These are phyloP conservation scores for Hericium alpestre DNA, from an alignment of 768 basidiomycete species.

Conservation along the genomic window DNA sequence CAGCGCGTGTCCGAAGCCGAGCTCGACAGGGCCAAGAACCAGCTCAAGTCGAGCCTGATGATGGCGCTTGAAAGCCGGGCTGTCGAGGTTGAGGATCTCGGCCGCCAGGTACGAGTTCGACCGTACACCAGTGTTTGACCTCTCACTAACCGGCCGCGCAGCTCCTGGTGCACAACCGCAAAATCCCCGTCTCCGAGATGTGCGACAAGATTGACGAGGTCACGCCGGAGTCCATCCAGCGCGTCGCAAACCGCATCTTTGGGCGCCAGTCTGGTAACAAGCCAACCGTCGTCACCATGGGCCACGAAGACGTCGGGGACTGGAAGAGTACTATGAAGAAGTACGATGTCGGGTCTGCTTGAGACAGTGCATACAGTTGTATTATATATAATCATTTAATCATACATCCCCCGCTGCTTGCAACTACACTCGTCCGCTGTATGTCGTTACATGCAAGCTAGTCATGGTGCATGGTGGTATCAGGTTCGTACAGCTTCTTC, in stretches of 20 bases:
- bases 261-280: constrained; percentile 49
- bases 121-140: not conserved
- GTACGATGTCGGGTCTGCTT: constrained; percentile 46
- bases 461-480: not conserved
- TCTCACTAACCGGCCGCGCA: constrained; percentile 19
- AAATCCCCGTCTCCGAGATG: constrained; percentile 87
- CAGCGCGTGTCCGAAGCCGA: constrained; percentile 55
- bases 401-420: not conserved
- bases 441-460: not conserved
- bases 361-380: not conserved
- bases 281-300: constrained; percentile 78
- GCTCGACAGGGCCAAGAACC: constrained; percentile 84
- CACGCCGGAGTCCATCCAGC: constrained; percentile 54
- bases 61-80: constrained; percentile 90
- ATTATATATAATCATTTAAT: not conserved
- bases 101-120: constrained; percentile 56
- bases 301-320: constrained; percentile 64
- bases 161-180: constrained; percentile 80
- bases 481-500: not conserved
- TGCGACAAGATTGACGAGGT: constrained; percentile 74
- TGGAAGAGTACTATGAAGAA: constrained; percentile 53
- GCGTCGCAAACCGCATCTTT: constrained; percentile 71
- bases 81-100: constrained; percentile 81
- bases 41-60: constrained; percentile 83
- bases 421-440: not conserved